Base-by-base conservation (phyloP, 2,329 filamentous ascomycete species). In the Fusarium piperis region DNA sequence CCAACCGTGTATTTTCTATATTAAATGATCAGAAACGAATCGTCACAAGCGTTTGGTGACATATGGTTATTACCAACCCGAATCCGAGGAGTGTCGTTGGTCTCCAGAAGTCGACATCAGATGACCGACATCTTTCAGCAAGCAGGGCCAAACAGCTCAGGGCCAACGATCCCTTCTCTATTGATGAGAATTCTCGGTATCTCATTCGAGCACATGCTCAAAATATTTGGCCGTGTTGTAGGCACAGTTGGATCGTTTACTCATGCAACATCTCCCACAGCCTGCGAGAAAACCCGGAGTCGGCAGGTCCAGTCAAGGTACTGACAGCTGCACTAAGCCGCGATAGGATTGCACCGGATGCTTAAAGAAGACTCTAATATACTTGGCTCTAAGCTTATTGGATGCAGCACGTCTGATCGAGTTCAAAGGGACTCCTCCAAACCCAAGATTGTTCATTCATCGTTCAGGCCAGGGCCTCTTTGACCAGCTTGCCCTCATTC, bases 181-280 rank as follows among this genome's bases (percentile, higher is more conserved):
- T 2, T 0, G 4, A 28, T 8, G 8, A 11, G 7, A 6, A 2
- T 16, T 2, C 15, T 2, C 1, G 3, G 6, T 2, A 7, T 46
- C n/a, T 12, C 0, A 12, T 28, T 16, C 9, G 13, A 7, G 16
- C 9, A 26, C 9, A 16, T 46, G 9, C 15, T 2, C 39, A 44
- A 23, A 15, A 41, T 4, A 41, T 6, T 23, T 23, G 1, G 13
- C 20, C 18, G 13, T 44, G 4, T 44, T 16, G 13, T 13, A 10
- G 20, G 15, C 20, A 15, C 39, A 5, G 13, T 2, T 13, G 26
- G 13, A 23, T 41, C 15, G 18, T 13, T 41, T 7, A 7, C 18
- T 20, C 3, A 6, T 20, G 11, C 18, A 18, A 11, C 30, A 11
- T 20, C 11, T 18, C 10, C 38, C 12, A 12, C 5, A 20, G 11